phyloP scores from a whole-genome alignment of 1,139 yeast species.

The Suhomyces terraborum region DNA sequence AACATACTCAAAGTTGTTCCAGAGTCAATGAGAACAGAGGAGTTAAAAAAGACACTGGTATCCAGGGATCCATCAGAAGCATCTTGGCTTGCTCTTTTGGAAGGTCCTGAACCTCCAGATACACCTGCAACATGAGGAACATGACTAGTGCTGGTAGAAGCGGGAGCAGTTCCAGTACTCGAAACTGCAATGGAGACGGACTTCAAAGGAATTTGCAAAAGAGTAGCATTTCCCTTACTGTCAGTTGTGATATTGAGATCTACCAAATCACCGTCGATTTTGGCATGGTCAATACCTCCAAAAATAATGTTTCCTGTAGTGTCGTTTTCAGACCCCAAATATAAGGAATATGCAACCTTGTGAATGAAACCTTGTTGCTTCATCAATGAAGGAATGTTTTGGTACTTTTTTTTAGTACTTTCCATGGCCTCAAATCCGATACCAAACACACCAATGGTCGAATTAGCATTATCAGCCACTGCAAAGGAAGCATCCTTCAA shows the following conservation, averaged over 20 bases:
- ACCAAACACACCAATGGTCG: conserved; percentile 24
- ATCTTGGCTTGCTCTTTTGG: too few relatives aligned
- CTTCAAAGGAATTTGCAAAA: conserved; percentile 28
- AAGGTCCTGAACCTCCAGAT: too few relatives aligned
- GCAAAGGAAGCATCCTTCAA: conserved; percentile 28
- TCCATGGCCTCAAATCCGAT: conserved; percentile 6
- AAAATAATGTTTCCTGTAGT: conserved; percentile 21
- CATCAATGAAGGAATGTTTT: conserved; percentile 25
- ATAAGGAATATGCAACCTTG: conserved; percentile 26
- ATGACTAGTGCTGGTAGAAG: conserved; percentile 10
- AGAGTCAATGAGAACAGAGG: conserved; percentile 38
- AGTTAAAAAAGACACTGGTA: conserved; percentile 14
- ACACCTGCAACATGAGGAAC: conserved; percentile 10
- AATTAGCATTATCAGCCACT: conserved; percentile 21
- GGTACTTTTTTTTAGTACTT: conserved; percentile 15
- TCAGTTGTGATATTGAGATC: conserved; percentile 21
- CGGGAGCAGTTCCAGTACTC: conserved; percentile 5
- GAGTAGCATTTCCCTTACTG: conserved; percentile 20
- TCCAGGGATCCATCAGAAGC: too few relatives aligned
- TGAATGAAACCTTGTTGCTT: conserved; percentile 23
- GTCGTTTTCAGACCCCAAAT: conserved; percentile 17
- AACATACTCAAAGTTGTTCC: conserved; percentile 42
- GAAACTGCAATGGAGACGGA: conserved; percentile 15
- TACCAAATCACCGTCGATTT: conserved; percentile 22
- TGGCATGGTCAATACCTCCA: conserved; percentile 25